Evolutionary conservation across 2,329 filamentous ascomycete genomes (phyloP).

Genomic region (Pseudogymnoascus sp.): DNA sequence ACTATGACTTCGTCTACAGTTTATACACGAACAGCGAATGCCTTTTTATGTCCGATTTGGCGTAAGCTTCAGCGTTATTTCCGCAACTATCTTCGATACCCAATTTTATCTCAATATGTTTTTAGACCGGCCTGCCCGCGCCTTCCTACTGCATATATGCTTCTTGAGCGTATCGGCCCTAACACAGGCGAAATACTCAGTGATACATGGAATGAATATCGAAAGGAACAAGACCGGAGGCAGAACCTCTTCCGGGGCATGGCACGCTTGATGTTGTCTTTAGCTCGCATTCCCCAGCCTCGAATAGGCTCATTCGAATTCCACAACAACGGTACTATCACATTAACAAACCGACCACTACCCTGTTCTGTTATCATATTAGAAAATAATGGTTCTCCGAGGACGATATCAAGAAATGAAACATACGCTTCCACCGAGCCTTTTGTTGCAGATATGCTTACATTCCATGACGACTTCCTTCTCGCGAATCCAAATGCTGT

Average conservation of each 20-base stretch:
- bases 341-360: constrained; percentile 28
- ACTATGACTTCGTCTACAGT: constrained; percentile 14
- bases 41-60: constrained; percentile 17
- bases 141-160: constrained; percentile 17
- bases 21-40: constrained; percentile 14
- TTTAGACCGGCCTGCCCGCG: constrained; percentile 6
- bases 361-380: constrained; percentile 23
- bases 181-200: constrained; percentile 25
- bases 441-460: constrained; percentile 19
- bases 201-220: constrained; percentile 18
- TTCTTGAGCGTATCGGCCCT: constrained; percentile 16
- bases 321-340: constrained; percentile 26
- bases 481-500: constrained; percentile 22
- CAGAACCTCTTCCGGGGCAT: constrained; percentile 27
- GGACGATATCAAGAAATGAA: constrained; percentile 24
- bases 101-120: constrained; percentile 14
- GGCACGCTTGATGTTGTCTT: constrained; percentile 21
- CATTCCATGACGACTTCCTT: constrained; percentile 24
- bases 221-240: constrained; percentile 16
- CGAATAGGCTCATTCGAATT: constrained; percentile 23
- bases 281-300: constrained; percentile 18
- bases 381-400: constrained; percentile 28
- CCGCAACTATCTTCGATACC: constrained; percentile 15
- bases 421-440: constrained; percentile 23
- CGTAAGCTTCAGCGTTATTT: constrained; percentile 14